Evolutionary conservation across 2,329 filamentous ascomycete species (phyloP).

Genomic region (Phaeosphaeria sp.): DNA sequence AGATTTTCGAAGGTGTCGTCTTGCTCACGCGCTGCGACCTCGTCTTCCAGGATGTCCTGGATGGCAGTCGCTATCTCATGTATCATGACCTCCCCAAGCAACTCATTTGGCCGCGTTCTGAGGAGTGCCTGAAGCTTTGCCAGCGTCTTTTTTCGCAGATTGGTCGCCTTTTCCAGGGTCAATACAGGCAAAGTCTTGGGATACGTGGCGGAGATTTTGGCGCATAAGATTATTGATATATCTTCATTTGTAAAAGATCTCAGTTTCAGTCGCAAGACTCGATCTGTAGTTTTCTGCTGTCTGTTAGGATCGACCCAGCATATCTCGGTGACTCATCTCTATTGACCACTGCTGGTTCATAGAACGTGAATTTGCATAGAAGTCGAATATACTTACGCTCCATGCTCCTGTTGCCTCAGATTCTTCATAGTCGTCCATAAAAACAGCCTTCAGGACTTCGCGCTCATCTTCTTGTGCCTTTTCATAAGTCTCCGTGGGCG

Average conservation of each 20-base stretch:
- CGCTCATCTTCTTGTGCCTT: constrained; percentile 89
- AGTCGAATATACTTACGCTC: constrained; percentile 67
- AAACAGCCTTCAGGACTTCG: constrained; percentile 84
- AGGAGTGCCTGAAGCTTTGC: constrained; percentile 75
- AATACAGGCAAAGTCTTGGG: constrained; percentile 82
- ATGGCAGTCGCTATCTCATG: constrained; percentile 66
- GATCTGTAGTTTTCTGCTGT: constrained; percentile 74
- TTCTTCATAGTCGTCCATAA: constrained; percentile 84
- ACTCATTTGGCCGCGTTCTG: constrained; percentile 69
- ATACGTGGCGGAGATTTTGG: constrained; percentile 87
- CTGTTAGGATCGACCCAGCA: constrained; percentile 1
- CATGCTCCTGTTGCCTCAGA: constrained; percentile 77
- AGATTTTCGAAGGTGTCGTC: constrained; percentile 82
- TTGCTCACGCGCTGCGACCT: constrained; percentile 76
- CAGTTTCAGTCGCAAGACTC: constrained; percentile 80
- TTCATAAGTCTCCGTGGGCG: constrained; percentile 68
- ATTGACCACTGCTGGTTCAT: neutral
- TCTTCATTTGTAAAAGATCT: constrained; percentile 76
- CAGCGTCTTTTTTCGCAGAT: constrained; percentile 72
- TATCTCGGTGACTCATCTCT: neutral
- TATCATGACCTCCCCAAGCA: constrained; percentile 70
- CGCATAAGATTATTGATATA: constrained; percentile 73
- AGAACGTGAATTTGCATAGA: neutral
- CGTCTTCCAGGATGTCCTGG: constrained; percentile 80
- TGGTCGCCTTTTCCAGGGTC: constrained; percentile 67